These are phyloP conservation scores for Dactylella cylindrospora DNA, from an alignment of 2,329 filamentous ascomycete species.

Conservation along the genomic window DNA sequence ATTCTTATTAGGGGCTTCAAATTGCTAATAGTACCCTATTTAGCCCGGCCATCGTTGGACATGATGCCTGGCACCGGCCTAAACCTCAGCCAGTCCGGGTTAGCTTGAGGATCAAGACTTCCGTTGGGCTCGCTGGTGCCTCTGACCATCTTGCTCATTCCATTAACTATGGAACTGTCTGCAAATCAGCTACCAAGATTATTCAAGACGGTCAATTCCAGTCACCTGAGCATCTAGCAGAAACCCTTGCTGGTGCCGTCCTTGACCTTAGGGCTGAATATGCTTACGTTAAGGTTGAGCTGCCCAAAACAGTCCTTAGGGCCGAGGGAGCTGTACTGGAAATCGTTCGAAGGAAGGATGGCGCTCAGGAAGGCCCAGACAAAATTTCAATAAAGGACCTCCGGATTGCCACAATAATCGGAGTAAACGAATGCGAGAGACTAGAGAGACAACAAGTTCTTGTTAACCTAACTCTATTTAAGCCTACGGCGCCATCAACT, in stretches of 20 bases:
- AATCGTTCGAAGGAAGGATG: constrained; percentile 46
- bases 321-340: constrained; percentile 48
- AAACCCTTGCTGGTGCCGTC: constrained; percentile 44
- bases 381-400: constrained; percentile 47
- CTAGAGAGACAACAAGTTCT: constrained; percentile 58
- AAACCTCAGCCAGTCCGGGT: constrained; percentile 47
- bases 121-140: constrained; percentile 48
- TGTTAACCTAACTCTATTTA: constrained; percentile 49
- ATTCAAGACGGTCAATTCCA: constrained; percentile 45
- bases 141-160: constrained; percentile 49
- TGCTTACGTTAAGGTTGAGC: constrained; percentile 48
- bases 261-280: constrained; percentile 46
- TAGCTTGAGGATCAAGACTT: constrained; percentile 48
- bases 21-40: constrained; percentile 22
- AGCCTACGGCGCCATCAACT: constrained; percentile 2
- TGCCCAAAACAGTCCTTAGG: constrained; percentile 47
- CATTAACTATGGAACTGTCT: constrained; percentile 49
- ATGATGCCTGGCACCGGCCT: constrained; percentile 46
- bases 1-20: constrained; percentile 21
- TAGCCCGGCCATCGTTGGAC: constrained; percentile 27
- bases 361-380: constrained; percentile 44
- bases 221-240: constrained; percentile 47
- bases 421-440: constrained; percentile 59
- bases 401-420: constrained; percentile 53
- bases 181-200: constrained; percentile 45